phyloP scores from a whole-genome alignment of 257 asterid genomes.

The Phtheirospermum japonicum region DNA sequence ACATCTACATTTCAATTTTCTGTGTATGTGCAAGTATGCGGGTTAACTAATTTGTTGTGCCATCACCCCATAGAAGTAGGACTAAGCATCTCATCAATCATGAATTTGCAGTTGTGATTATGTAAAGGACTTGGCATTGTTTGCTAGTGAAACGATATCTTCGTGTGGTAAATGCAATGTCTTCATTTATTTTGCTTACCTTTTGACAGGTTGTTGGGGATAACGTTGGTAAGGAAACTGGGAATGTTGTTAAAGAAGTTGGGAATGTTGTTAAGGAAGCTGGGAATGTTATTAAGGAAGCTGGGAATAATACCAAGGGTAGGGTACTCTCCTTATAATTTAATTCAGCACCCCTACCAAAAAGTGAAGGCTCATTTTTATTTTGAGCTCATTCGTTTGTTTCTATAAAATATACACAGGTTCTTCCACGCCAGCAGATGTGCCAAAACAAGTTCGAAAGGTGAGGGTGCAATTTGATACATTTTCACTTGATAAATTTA shows the following conservation, averaged over 20 bases:
- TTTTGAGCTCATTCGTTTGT: slow-evolving; percentile 21
- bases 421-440: slow-evolving; percentile 36
- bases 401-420: slow-evolving; percentile 41
- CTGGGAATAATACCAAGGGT: slow-evolving; percentile 56
- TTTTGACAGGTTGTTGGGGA: slow-evolving; percentile 50
- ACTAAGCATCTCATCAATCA: not conserved
- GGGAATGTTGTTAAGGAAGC: slow-evolving; percentile 38
- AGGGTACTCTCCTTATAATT: slow-evolving; percentile 30
- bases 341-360: slow-evolving; percentile 6
- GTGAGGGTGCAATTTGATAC: slow-evolving; percentile 14
- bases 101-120: slow-evolving; percentile 5
- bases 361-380: slow-evolving; percentile 17
- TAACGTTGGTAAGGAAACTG: slow-evolving; percentile 35
- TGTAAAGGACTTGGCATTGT: slow-evolving; percentile 14
- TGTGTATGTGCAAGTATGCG: not conserved
- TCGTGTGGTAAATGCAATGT: slow-evolving; percentile 19
- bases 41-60: not conserved
- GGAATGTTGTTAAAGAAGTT: slow-evolving; percentile 37
- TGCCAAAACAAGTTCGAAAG: slow-evolving; percentile 40
- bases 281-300: slow-evolving; percentile 37
- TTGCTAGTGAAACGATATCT: slow-evolving; percentile 21
- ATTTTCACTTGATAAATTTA: not conserved
- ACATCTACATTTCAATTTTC: not conserved
- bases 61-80: slow-evolving; percentile 4
- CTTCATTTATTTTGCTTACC: slow-evolving; percentile 26